phyloP scores from a whole-genome alignment of 345 rosid species.

The Lumnitzera racemosa region DNA sequence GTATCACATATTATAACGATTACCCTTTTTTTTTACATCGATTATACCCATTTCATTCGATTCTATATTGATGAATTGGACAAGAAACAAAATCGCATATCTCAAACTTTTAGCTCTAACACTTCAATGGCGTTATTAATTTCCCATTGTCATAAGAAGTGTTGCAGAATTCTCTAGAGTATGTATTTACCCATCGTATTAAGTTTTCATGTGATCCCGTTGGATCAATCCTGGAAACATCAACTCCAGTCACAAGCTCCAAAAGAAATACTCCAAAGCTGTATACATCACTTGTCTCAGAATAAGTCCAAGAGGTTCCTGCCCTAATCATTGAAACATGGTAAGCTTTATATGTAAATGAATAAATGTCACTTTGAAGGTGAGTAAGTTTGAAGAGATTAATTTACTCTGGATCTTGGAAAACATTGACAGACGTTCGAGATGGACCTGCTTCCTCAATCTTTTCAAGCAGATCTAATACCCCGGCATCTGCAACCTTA shows the following conservation, averaged over 20 bases:
- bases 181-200: constrained; percentile 38
- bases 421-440: constrained; percentile 23
- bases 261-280: constrained; percentile 66
- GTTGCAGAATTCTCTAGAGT: neutral
- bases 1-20: too few species aligned
- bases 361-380: neutral
- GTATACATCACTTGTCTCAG: constrained; percentile 47
- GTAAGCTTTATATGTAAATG: neutral
- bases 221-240: constrained; percentile 16
- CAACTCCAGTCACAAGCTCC: constrained; percentile 53
- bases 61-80: too few species aligned
- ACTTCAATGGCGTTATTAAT: too few species aligned
- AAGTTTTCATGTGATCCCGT: constrained; percentile 35
- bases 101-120: too few species aligned
- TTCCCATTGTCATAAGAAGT: too few species aligned
- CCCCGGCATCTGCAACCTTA: constrained; percentile 52
- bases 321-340: constrained; percentile 22
- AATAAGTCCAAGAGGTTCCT: constrained; percentile 24
- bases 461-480: constrained; percentile 31
- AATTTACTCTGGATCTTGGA: constrained; percentile 58
- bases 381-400: constrained; percentile 12
- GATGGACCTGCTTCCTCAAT: constrained; percentile 51
- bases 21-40: too few species aligned
- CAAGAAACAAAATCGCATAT: too few species aligned
- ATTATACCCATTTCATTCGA: too few species aligned